Base-by-base conservation (phyloP, 306 rosid species). In the Gleditsia sinensis region DNA sequence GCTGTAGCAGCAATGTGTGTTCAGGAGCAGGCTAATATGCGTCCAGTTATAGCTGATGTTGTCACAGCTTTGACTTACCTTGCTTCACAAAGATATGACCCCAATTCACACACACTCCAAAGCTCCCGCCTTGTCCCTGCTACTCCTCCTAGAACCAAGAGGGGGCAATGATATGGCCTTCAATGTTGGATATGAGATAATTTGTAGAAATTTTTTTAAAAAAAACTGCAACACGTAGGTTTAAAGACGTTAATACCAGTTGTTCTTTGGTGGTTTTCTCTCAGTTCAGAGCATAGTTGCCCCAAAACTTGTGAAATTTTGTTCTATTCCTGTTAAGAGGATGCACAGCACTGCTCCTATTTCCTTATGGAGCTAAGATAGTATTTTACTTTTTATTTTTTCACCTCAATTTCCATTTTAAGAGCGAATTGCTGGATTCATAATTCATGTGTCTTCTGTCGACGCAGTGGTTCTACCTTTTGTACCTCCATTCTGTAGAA, bases 1-100 rank as follows among this genome's bases (percentile, higher is more conserved):
- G 98, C 98, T 12, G 88, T 94, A 75, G 97, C 95, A 28, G 98
- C 95, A 27, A 94, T 92, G 98, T 94, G 98, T 78, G 97, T 94
- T 33, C 98, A 94, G 81, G 93, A 91, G 81, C 92, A 94, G 88
- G 96, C 98, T 59, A 83, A 83, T 79, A 83, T 92, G 93, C 88
- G 98, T 24, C 98, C 98, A 0, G 95, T 87, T 25, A 83, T 94
- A 67, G 96, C 95, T 42, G 98, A 94, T 79, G 98, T 94, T 13
- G 97, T 94, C 81, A 94, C 98, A 17, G 98, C 97, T 71, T 77
- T 94, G 78, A 71, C 88, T 50, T 94, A 94, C 82, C 98, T 94
- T 65, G 95, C 98, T 78, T 37, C 83, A 5, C 97, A 94, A 68
- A 86, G 77, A 77, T 83, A 83, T 32, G 92, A 90, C 67, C 86